These are phyloP conservation scores for Yamadazyma insecticola DNA, from an alignment of 805 yeast genomes.

Conservation along the genomic window DNA sequence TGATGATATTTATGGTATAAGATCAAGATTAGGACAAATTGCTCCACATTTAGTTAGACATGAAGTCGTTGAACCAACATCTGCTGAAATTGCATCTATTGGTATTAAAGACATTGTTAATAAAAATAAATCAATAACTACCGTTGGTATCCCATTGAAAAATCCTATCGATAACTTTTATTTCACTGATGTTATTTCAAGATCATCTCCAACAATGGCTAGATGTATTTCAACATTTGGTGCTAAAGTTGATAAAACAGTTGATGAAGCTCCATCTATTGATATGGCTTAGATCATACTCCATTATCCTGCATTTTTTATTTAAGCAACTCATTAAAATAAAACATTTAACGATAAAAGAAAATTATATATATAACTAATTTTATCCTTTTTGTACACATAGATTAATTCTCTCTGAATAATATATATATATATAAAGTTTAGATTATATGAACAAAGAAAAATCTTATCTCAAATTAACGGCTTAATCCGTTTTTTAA, in stretches of 20 bases:
- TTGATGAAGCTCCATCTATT: slow-evolving; percentile 44
- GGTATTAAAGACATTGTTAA: slow-evolving; percentile 47
- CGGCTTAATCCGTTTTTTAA: too few species aligned
- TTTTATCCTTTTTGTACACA: too few species aligned
- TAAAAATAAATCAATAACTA: slow-evolving; percentile 36
- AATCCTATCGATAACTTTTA: slow-evolving; percentile 80
- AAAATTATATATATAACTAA: too few species aligned
- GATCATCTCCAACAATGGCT: slow-evolving; percentile 89
- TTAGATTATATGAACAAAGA: too few species aligned
- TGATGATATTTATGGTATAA: slow-evolving; percentile 64
- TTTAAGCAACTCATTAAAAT: too few species aligned
- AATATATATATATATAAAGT: too few species aligned
- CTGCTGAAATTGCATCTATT: slow-evolving; percentile 49
- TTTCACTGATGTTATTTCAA: slow-evolving; percentile 82
- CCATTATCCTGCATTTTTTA: too few species aligned
- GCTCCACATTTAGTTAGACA: slow-evolving; percentile 79
- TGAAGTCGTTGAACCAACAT: slow-evolving; percentile 68
- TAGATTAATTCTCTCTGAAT: too few species aligned
- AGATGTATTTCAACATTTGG: slow-evolving; percentile 73
- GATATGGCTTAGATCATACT: slow-evolving; percentile 19
- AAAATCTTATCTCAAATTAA: too few species aligned
- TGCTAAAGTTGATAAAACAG: slow-evolving; percentile 55
- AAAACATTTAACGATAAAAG: too few species aligned
- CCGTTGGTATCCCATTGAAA: slow-evolving; percentile 45
- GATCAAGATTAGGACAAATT: slow-evolving; percentile 65